phyloP scores from a whole-genome alignment of 164 flowering plant genomes.

The Umbellularia californica region DNA sequence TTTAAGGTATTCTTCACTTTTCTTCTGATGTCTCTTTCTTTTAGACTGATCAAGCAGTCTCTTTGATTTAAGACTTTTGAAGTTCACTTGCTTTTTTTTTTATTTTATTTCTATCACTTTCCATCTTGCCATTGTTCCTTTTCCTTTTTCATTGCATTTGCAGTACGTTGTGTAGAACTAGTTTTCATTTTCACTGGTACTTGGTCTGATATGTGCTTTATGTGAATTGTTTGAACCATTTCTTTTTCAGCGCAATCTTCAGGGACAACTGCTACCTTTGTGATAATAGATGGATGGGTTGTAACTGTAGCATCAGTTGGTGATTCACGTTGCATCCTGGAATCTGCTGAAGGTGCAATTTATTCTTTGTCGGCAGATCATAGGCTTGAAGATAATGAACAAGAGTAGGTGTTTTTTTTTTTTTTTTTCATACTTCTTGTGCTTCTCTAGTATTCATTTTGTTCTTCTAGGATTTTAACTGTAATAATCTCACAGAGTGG shows the following conservation, averaged over 20 bases:
- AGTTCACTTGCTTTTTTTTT: too few relatives aligned
- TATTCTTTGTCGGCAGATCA: conserved; percentile 88
- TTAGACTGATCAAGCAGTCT: too few relatives aligned
- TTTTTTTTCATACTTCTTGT: not conserved
- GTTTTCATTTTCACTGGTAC: not conserved
- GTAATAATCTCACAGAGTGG: conserved; percentile 49
- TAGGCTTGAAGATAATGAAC: conserved; percentile 83
- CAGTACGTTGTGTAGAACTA: too few relatives aligned
- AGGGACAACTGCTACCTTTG: conserved; percentile 96
- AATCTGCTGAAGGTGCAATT: conserved; percentile 86
- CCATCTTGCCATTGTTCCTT: not conserved
- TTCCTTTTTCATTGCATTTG: conserved; percentile 1
- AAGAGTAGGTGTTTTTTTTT: conserved; percentile 58
- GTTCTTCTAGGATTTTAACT: not conserved
- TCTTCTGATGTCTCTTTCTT: too few relatives aligned
- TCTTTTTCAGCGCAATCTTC: conserved; percentile 66
- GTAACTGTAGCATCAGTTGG: conserved; percentile 97
- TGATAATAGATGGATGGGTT: conserved; percentile 91
- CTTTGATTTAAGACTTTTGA: too few relatives aligned
- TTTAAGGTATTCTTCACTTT: too few relatives aligned
- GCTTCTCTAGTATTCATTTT: not conserved
- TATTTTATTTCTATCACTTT: too few relatives aligned
- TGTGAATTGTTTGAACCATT: not conserved
- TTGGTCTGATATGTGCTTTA: not conserved
- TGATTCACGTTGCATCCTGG: conserved; percentile 90